phyloP scores from a whole-genome alignment of 805 yeast species.

The Wickerhamomyces subpelliculosus region DNA sequence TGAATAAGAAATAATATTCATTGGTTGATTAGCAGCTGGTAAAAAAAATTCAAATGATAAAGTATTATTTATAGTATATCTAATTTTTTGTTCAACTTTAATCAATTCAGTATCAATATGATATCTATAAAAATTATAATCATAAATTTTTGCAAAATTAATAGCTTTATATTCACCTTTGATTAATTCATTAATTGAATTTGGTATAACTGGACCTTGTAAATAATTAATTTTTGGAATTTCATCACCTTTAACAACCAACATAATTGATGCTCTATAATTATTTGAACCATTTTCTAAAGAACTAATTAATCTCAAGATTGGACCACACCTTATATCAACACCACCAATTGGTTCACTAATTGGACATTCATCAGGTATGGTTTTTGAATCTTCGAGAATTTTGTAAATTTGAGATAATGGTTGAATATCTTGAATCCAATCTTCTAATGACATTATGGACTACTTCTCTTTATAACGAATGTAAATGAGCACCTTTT shows the following conservation, averaged over 20 bases:
- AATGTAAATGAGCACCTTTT: no score
- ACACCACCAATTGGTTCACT: constrained; percentile 19
- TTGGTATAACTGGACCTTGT: constrained; percentile 23
- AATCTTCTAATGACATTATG: constrained; percentile 1
- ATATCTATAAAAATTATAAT: constrained; percentile 61
- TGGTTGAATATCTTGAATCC: constrained; percentile 1
- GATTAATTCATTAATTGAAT: constrained; percentile 5
- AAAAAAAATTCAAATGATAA: constrained; percentile 57
- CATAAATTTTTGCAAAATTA: constrained; percentile 36
- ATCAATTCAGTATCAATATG: constrained; percentile 42
- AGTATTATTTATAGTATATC: constrained; percentile 50
- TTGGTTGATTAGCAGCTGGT: constrained; percentile 57
- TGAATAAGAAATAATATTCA: constrained; percentile 79
- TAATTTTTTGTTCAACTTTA: constrained; percentile 50
- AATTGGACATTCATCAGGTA: constrained; percentile 7
- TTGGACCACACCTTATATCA: constrained; percentile 68
- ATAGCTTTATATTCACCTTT: constrained; percentile 42
- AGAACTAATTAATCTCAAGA: constrained; percentile 60
- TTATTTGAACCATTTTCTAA: constrained; percentile 39
- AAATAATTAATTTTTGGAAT: constrained; percentile 23
- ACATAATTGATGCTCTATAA: constrained; percentile 63
- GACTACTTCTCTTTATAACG: no score
- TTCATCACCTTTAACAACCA: constrained; percentile 43
- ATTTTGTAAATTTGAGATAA: constrained; percentile 1
- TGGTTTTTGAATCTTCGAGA: constrained; percentile 5